Evolutionary conservation across 2,329 filamentous ascomycete species (phyloP).

Genomic region (Xylariales sp.): DNA sequence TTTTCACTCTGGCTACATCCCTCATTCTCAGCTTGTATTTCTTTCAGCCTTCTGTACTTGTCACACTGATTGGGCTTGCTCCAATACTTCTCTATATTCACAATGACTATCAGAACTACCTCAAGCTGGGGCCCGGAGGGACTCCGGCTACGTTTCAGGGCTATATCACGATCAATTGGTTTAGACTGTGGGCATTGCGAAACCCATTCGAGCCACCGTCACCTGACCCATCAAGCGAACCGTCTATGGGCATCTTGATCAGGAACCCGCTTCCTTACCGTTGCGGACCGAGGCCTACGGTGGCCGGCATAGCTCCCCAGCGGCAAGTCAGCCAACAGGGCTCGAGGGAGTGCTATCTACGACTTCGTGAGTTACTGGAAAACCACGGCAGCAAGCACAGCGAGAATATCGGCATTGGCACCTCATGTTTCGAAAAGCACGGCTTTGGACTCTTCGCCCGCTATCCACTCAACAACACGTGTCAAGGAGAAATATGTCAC

Average conservation of each 20-base stretch:
- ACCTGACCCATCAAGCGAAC: constrained; percentile 45
- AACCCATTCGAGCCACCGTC: constrained; percentile 62
- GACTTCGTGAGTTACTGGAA: constrained; percentile 49
- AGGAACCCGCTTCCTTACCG: constrained; percentile 53
- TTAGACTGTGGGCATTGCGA: constrained; percentile 66
- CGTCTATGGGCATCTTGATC: constrained; percentile 54
- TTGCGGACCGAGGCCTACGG: constrained; percentile 44
- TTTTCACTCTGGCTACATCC: constrained; percentile 39
- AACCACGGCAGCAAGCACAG: constrained; percentile 43
- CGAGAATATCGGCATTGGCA: constrained; percentile 53
- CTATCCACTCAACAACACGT: constrained; percentile 62
- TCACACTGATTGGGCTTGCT: constrained; percentile 44
- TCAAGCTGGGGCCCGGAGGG: constrained; percentile 74
- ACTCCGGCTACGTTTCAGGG: constrained; percentile 69
- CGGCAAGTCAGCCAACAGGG: constrained; percentile 50
- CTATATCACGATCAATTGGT: constrained; percentile 68
- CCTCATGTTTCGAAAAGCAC: constrained; percentile 78
- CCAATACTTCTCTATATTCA: constrained; percentile 50
- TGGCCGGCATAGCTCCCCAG: constrained; percentile 12
- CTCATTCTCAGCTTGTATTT: constrained; percentile 50
- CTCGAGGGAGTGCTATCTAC: constrained; percentile 46
- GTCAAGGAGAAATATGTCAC: constrained; percentile 78
- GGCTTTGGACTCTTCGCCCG: constrained; percentile 69
- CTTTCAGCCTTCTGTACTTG: constrained; percentile 41
- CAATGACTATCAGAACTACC: constrained; percentile 71